These are phyloP conservation scores for Pseudonectria buxi DNA, from an alignment of 2,329 filamentous ascomycete species.

Conservation along the genomic window DNA sequence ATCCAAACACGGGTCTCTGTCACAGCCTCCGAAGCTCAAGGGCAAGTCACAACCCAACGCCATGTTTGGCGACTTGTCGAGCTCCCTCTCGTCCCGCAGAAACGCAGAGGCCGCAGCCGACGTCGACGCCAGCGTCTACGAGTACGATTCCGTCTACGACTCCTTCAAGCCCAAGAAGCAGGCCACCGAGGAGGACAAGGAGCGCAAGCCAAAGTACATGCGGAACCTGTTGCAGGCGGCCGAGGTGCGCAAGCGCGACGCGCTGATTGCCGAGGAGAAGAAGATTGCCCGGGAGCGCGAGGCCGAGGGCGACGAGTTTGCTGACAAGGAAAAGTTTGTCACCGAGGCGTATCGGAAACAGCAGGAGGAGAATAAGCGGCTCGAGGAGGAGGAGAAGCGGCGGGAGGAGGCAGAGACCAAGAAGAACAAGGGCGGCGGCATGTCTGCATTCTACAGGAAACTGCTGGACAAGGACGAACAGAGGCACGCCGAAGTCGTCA, in stretches of 20 bases:
- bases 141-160: conserved; percentile 80
- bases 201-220: conserved; percentile 73
- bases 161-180: conserved; percentile 62
- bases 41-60: conserved; percentile 34
- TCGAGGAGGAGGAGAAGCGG: conserved; percentile 65
- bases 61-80: conserved; percentile 60
- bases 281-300: conserved; percentile 71
- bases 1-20: conserved; percentile 25
- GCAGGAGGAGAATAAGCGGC: conserved; percentile 63
- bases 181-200: conserved; percentile 44
- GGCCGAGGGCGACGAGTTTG: conserved; percentile 73
- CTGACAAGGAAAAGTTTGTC: conserved; percentile 79
- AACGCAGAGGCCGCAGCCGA: conserved; percentile 59
- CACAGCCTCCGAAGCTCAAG: conserved; percentile 38
- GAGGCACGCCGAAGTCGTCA: conserved; percentile 62
- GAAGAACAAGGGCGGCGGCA: conserved; percentile 58
- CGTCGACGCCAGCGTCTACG: conserved; percentile 69
- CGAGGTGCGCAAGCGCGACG: conserved; percentile 69
- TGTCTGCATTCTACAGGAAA: conserved; percentile 72
- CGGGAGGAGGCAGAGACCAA: conserved; percentile 58
- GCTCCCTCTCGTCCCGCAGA: conserved; percentile 54
- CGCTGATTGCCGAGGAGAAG: conserved; percentile 73
- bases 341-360: conserved; percentile 77
- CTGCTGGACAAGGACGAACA: conserved; percentile 65
- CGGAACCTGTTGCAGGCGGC: conserved; percentile 64